Base-by-base conservation (phyloP, 257 asterid species). In the Solanum verrucosum region DNA sequence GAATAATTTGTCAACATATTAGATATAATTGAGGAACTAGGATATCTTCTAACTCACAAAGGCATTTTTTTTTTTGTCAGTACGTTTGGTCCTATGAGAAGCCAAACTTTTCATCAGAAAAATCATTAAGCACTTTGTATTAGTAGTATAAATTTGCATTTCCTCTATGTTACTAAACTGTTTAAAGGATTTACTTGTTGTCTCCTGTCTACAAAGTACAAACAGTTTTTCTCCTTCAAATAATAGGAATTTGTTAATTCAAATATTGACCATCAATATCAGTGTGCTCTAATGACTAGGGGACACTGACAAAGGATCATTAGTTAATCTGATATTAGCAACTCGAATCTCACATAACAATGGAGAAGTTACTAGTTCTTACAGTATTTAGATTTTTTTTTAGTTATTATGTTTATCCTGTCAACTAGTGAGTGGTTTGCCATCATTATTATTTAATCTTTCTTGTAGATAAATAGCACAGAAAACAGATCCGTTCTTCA, bases 401-500 rank as follows among this genome's bases (percentile, higher is more conserved):
- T 77, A 23, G 31, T 40, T 40, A 21, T 74, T 73, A 73, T 73
- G 82, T 37, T 34, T 34, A 35, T 74, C 70, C 25, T n/a, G 40
- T 49, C 40, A 82, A 31, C 29, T 82, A 5, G 37, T 60, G 60
- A 27, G 37, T 49, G 29, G 83, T 71, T 34, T 72, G 70, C 15
- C 73, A 49, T 56, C 90, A 88, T 84, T 27, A n/a, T 83, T 87
- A 78, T 84, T 85, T 74, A 21, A 23, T 60, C 65, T 87, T 87
- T 25, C 87, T 84, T 88, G 88, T 94, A 97, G 99, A 95, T 97
- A 91, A 97, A 97, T 89, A 97, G 90, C 93, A 97, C 99, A 63
- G 99, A 97, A 87, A 91, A 96, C 91, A 93, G 99, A 91, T 92
- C 99, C 46, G 99, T 97, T 88, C 99, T 97, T 90, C 99, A 97